Evolutionary conservation across 1,284 basidiomycete species (phyloP).

Genomic region (Malassezia japonica): DNA sequence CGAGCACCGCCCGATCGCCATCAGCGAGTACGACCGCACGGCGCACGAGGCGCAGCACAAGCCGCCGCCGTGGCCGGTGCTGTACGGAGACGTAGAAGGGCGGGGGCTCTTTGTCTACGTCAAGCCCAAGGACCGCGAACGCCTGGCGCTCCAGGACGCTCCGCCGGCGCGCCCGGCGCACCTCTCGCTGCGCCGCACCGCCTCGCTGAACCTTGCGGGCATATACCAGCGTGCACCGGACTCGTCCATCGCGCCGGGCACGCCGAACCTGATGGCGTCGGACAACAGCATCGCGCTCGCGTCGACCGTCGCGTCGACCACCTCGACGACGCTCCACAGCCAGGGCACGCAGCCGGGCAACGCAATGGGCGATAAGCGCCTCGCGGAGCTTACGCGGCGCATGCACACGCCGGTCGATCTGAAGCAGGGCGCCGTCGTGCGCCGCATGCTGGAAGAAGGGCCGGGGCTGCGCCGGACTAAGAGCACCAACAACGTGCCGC

Average conservation of each 20-base stretch:
- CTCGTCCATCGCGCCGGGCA: constrained; percentile 10
- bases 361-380: constrained; percentile 28
- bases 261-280: constrained; percentile 38
- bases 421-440: constrained; percentile 21
- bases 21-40: constrained; percentile 53
- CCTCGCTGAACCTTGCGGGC: constrained; percentile 57
- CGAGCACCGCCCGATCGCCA: constrained; percentile 57
- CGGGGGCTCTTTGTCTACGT: constrained; percentile 48
- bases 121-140: constrained; percentile 20
- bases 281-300: constrained; percentile 82
- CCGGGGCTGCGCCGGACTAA: constrained; percentile 6
- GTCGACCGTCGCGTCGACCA: constrained; percentile 75
- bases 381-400: constrained; percentile 30
- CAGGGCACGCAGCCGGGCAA: constrained; percentile 7
- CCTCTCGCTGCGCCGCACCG: constrained; percentile 58
- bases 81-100: constrained; percentile 50
- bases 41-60: constrained; percentile 11
- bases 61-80: constrained; percentile 53
- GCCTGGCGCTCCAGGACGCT: constrained; percentile 10
- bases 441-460: constrained; percentile 28
- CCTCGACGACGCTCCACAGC: constrained; percentile 52
- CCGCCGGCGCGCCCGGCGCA: constrained; percentile 11
- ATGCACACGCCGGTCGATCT: constrained; percentile 25
- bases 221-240: constrained; percentile 1
- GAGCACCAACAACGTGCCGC: constrained; percentile 20